A percentile compares a stretch with the other conserved stretches of the same genome.
Conservation (phyloP, 2,329 filamentous ascomycete genomes). For the Zarea fungicola region DNA sequence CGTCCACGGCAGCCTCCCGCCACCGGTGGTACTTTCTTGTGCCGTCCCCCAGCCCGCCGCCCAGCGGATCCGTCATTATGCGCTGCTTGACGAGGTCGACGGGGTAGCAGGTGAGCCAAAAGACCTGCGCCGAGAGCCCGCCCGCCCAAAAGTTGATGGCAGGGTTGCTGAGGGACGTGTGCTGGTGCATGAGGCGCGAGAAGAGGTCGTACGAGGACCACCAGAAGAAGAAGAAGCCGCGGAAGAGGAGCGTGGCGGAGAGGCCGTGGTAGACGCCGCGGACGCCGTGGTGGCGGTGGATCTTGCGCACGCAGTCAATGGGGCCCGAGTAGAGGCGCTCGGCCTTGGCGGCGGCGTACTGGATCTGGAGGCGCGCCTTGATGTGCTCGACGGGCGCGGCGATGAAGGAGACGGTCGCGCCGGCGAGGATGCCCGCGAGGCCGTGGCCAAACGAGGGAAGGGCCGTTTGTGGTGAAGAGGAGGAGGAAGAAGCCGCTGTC, state of each 20-base stretch:
- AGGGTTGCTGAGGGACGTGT: slow-evolving; percentile 68
- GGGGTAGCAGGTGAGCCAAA: slow-evolving; percentile 90
- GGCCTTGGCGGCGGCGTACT: slow-evolving; percentile 77
- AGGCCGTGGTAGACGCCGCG: slow-evolving; percentile 82
- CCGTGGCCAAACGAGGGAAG: slow-evolving; percentile 79
- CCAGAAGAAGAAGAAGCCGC: slow-evolving; percentile 95
- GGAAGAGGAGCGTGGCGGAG: slow-evolving; percentile 77
- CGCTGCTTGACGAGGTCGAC: slow-evolving; percentile 92
- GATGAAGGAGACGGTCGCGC: slow-evolving; percentile 85
- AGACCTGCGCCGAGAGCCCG: slow-evolving; percentile 85
- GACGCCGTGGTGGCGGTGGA: slow-evolving; percentile 67
- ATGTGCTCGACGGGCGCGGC: slow-evolving; percentile 93
- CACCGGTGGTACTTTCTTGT: slow-evolving; percentile 65
- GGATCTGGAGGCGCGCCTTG: slow-evolving; percentile 89
- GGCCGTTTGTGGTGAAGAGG: slow-evolving; percentile 25
- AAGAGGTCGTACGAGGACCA: slow-evolving; percentile 94
- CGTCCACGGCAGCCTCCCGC: slow-evolving; percentile 71
- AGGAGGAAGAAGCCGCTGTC: slow-evolving; percentile 18
- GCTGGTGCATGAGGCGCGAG: slow-evolving; percentile 58
- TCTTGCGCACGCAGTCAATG: slow-evolving; percentile 73
- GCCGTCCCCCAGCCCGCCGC: slow-evolving; percentile 62
- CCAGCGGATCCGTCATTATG: slow-evolving; percentile 92
- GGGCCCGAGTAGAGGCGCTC: slow-evolving; percentile 80
- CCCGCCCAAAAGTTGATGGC: slow-evolving; percentile 97
- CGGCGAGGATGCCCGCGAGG: slow-evolving; percentile 80